Evolutionary conservation across 164 flowering plant species (phyloP), one percentile per base, ranked within the genome.

Genomic region (Piper longum): DNA sequence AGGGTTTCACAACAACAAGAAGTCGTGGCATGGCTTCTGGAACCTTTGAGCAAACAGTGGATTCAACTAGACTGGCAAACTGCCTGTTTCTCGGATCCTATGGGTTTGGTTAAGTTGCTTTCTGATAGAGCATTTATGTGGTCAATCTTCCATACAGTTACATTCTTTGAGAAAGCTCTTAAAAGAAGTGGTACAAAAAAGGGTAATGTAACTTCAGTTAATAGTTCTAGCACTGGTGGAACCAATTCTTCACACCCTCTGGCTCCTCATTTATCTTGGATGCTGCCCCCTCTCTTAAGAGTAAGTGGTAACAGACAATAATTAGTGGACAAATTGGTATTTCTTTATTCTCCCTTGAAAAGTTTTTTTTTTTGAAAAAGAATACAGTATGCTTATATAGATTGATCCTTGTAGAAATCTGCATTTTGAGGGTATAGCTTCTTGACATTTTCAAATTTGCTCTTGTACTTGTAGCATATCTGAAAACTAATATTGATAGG

Each of bases 111-210:
- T 71, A 83, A 71, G 57, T 69, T 95, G 68, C 89, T 88, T 69
- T 67, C 81, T 45, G 85, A 90, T 39, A 72, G 83, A 60, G 56
- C 73, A 61, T 74, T 82, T 68, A 95, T 87, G 96, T 95, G 99
- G 97, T 89, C 90, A 66, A 64, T 95, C 64, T 95, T 77, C 71
- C 97, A 95, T 72, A 87, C 85, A 1, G 85, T 95, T 18, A 87
- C 97, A 57, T 91, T 95, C 78, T 91, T 95, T 74, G 99, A 91
- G 77, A 91, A 77, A 81, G 99, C 99, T 67, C 88, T 95, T 56
- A 95, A 91, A 75, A 84, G 97, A 62, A 91, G 97, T 82, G 91
- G 89, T 64, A 61, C 62, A 41, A 84, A 78, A 71, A 89, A 82
- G 77, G 72, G 79, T 66, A 76, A 63, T 77, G 56, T 60, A 19